Conservation (phyloP, 345 rosid species). For the Geranium rotundifolium region DNA sequence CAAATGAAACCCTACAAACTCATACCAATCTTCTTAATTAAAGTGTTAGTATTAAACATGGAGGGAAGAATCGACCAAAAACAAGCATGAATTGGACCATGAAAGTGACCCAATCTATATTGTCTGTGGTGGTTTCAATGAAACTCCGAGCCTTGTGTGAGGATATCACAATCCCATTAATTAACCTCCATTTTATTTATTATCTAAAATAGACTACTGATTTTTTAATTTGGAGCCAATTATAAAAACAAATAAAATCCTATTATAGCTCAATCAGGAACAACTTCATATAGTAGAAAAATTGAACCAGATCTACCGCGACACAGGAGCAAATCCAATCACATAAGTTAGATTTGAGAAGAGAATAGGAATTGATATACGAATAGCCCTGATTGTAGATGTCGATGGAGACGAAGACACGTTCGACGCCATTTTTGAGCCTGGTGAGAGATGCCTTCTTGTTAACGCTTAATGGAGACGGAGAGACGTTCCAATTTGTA, state of each 20-base stretch:
- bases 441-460: slow-evolving; percentile 76
- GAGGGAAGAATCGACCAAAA: no score
- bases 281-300: no score
- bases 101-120: no score
- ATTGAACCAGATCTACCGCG: background rate
- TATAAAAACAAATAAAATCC: background rate
- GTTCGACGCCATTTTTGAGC: slow-evolving; percentile 83
- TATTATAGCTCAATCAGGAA: background rate
- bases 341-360: slow-evolving; percentile 8
- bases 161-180: no score
- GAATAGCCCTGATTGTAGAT: slow-evolving; percentile 91
- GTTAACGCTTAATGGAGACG: slow-evolving; percentile 55
- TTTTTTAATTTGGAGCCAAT: no score
- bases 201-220: no score
- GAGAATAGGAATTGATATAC: slow-evolving; percentile 25
- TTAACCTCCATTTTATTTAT: no score
- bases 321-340: background rate
- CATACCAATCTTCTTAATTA: no score
- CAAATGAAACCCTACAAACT: background rate
- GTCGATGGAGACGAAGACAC: slow-evolving; percentile 69
- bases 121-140: no score
- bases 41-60: no score
- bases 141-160: no score
- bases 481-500: slow-evolving; percentile 79
- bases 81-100: no score